Conservation (phyloP, 371 early-diverging fungal genomes). For the Syncephalis fuscata region DNA sequence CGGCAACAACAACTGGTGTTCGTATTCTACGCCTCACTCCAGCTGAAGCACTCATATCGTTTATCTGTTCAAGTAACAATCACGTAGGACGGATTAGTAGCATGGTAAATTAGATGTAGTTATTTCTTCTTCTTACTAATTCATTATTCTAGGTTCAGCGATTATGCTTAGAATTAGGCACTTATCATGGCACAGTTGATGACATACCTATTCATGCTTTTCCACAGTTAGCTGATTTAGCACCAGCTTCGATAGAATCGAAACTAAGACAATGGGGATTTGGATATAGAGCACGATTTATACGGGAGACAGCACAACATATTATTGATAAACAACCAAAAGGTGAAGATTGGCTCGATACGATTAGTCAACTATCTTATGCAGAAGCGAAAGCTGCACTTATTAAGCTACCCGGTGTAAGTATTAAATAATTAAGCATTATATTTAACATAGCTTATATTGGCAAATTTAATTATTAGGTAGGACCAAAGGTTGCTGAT, state of each 20-base stretch:
- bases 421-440: constrained; percentile 7
- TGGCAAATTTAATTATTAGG: constrained; percentile 7
- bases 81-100: constrained; percentile 82
- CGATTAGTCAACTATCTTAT: constrained; percentile 31
- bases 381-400: constrained; percentile 40
- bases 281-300: constrained; percentile 89
- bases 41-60: constrained; percentile 75
- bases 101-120: constrained; percentile 42
- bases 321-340: constrained; percentile 22
- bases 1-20: constrained; percentile 34
- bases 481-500: constrained; percentile 96
- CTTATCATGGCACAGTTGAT: constrained; percentile 23
- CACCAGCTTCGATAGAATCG: constrained; percentile 34
- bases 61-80: constrained; percentile 95
- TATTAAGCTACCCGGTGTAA: constrained; percentile 51
- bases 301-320: constrained; percentile 38
- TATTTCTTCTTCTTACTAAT: constrained; percentile 1
- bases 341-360: constrained; percentile 35
- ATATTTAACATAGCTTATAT: background rate
- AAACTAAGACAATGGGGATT: constrained; percentile 68
- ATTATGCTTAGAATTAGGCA: constrained; percentile 46
- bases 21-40: constrained; percentile 77
- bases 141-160: constrained; percentile 28
- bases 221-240: constrained; percentile 37
- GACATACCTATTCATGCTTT: constrained; percentile 44